Percentiles rank a stretch among this genome's conserved stretches.
phyloP scores from a whole-genome alignment of 2,329 filamentous ascomycete genomes.

The Cercospora janseana region DNA sequence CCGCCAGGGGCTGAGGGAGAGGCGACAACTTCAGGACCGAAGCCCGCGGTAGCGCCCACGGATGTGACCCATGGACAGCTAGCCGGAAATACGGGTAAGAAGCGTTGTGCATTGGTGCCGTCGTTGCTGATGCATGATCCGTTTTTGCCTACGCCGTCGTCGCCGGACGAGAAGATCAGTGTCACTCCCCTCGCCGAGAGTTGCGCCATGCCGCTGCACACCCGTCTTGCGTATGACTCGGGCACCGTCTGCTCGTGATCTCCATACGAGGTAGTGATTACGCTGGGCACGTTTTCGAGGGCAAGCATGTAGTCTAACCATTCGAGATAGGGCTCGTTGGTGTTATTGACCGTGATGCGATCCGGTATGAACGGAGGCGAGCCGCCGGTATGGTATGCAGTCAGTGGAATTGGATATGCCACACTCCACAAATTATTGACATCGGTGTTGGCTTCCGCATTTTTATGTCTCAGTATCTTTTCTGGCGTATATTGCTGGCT shows the following conservation, averaged over 20 bases:
- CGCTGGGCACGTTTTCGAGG: slow-evolving; percentile 57
- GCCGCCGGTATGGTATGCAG: slow-evolving; percentile 61
- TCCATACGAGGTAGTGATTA: slow-evolving; percentile 65
- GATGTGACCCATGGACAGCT: slow-evolving; percentile 51
- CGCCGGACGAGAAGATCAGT: slow-evolving; percentile 63
- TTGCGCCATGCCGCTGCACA: slow-evolving; percentile 62
- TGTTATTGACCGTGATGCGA: slow-evolving; percentile 48
- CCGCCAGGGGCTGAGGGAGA: too few relatives aligned
- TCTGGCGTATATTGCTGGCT: slow-evolving; percentile 44
- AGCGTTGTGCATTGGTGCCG: slow-evolving; percentile 44
- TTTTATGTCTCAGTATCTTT: slow-evolving; percentile 30
- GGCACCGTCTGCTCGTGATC: slow-evolving; percentile 66
- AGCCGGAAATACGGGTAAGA: slow-evolving; percentile 48
- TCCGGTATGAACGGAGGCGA: slow-evolving; percentile 54
- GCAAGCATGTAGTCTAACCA: slow-evolving; percentile 60
- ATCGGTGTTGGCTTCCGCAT: slow-evolving; percentile 62
- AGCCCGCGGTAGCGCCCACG: slow-evolving; percentile 46
- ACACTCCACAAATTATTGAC: slow-evolving; percentile 60
- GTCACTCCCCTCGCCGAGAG: slow-evolving; percentile 67
- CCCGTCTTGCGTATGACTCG: slow-evolving; percentile 57
- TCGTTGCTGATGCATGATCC: slow-evolving; percentile 49
- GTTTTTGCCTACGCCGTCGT: slow-evolving; percentile 56
- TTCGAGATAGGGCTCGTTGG: slow-evolving; percentile 67
- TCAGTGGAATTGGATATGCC: slow-evolving; percentile 54
- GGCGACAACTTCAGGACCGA: slow-evolving; percentile 47